A percentile compares a stretch with the other conserved stretches of the same genome.
These are phyloP conservation scores for Symbiodinium pilosum DNA, from an alignment of 73 alveolate genomes.

Conservation along the genomic window DNA sequence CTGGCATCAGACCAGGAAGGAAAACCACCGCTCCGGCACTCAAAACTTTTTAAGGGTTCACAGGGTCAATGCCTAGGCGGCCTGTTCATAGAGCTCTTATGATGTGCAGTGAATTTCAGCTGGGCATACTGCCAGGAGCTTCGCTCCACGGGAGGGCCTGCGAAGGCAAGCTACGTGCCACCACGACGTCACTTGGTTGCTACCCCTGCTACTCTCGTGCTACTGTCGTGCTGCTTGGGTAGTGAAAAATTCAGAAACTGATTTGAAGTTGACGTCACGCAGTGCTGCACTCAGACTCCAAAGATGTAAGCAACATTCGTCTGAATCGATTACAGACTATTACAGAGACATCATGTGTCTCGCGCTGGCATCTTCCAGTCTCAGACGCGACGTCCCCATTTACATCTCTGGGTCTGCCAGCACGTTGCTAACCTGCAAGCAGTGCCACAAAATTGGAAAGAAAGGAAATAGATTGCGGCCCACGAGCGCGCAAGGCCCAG, in stretches of 20 bases:
- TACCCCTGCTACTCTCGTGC: background rate
- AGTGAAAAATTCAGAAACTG: too few relatives aligned
- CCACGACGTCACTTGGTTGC: background rate
- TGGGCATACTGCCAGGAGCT: background rate
- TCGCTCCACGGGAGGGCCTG: background rate
- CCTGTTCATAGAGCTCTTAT: background rate
- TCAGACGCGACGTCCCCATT: too few relatives aligned
- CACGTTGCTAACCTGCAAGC: background rate
- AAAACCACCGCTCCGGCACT: too few relatives aligned
- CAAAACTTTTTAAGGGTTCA: too few relatives aligned
- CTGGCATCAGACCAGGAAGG: background rate
- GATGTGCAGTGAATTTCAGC: background rate
- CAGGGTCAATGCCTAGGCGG: background rate
- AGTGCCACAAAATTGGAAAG: background rate
- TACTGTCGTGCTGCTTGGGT: background rate
- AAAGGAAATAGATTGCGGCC: background rate
- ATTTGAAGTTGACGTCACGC: background rate
- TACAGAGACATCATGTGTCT: too few relatives aligned
- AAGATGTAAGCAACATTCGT: background rate
- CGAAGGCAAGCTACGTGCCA: conserved; percentile 1
- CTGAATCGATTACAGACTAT: too few relatives aligned
- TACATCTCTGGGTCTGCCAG: background rate
- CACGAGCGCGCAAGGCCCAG: too few relatives aligned
- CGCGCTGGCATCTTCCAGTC: too few relatives aligned
- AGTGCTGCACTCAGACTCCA: background rate